Evolutionary conservation across 352 stramenopile genomes (phyloP).

Genomic region (Phytophthora melonis): DNA sequence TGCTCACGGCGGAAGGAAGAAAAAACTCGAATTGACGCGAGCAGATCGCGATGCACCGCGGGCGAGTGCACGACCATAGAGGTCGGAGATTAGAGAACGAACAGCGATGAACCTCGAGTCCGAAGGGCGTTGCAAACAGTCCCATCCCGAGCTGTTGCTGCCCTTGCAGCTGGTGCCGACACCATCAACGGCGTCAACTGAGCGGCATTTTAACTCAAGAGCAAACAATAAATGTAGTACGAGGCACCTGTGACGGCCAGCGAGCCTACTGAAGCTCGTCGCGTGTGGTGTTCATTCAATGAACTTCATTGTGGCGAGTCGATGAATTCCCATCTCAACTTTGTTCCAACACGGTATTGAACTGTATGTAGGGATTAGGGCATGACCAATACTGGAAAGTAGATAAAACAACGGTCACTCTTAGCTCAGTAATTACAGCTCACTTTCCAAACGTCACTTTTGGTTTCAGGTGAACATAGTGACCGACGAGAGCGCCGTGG

Average conservation of each 20-base stretch:
- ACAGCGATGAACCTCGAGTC: constrained; percentile 4
- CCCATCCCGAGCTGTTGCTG: constrained; percentile 15
- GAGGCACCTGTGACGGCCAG: no score
- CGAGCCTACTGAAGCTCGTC: no score
- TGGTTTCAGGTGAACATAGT: constrained; percentile 27
- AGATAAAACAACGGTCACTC: constrained; percentile 4
- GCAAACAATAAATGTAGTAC: neutral
- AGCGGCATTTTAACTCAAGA: neutral
- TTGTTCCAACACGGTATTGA: neutral
- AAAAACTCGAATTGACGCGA: constrained; percentile 3
- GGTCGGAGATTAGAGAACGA: constrained; percentile 5
- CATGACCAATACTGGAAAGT: constrained; percentile 1
- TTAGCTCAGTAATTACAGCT: neutral
- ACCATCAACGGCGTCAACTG: neutral
- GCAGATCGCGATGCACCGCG: constrained; percentile 3
- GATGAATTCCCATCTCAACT: constrained; percentile 4
- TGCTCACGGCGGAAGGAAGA: neutral
- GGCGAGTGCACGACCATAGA: constrained; percentile 10
- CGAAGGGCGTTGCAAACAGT: neutral
- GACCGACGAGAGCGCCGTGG: constrained; percentile 36
- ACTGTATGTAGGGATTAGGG: constrained; percentile 1
- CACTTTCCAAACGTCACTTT: neutral
- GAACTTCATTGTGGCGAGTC: neutral
- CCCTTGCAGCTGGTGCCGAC: neutral
- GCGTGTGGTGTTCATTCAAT: no score